A percentile compares a stretch with the other conserved stretches of the same genome.
phyloP scores from a whole-genome alignment of 2,329 filamentous ascomycete genomes.

The Pseudogymnoascus sp. region DNA sequence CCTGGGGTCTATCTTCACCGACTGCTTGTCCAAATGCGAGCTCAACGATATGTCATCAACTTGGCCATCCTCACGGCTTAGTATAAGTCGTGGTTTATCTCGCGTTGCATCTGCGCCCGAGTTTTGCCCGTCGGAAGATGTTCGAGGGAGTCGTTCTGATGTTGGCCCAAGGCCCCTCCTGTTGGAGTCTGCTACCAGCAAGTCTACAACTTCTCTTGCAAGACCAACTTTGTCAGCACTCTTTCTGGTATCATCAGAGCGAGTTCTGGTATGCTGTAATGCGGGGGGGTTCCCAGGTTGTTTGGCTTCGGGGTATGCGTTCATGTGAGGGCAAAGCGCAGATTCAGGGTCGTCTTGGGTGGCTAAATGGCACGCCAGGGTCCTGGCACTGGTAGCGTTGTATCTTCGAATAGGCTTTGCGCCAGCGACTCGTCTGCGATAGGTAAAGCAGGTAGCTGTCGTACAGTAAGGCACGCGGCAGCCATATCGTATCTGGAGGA shows the following conservation, averaged over 20 bases:
- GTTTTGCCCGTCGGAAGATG: not conserved
- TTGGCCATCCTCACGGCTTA: not conserved
- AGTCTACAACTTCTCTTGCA: not conserved
- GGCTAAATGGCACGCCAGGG: slow-evolving; percentile 70
- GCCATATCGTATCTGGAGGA: slow-evolving; percentile 72
- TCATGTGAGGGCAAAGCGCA: slow-evolving; percentile 49
- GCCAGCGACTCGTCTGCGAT: slow-evolving; percentile 56
- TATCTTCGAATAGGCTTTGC: slow-evolving; percentile 67
- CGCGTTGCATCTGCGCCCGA: not conserved
- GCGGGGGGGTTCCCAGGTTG: not conserved
- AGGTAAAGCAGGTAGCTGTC: slow-evolving; percentile 74
- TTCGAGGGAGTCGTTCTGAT: not conserved
- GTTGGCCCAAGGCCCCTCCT: not conserved
- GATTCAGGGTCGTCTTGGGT: slow-evolving; percentile 68
- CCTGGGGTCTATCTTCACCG: slow-evolving; percentile 44
- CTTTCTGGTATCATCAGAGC: not conserved
- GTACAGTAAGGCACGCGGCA: slow-evolving; percentile 61
- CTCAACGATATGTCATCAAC: not conserved
- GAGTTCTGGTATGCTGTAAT: not conserved
- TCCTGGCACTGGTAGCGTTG: slow-evolving; percentile 72
- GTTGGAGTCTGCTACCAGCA: not conserved
- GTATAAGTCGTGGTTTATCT: not conserved
- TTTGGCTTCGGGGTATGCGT: slow-evolving; percentile 3
- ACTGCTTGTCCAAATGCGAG: not conserved
- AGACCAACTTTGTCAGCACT: not conserved